These are phyloP conservation scores for Lycium ferocissimum DNA, from an alignment of 257 asterid genomes.

Conservation along the genomic window DNA sequence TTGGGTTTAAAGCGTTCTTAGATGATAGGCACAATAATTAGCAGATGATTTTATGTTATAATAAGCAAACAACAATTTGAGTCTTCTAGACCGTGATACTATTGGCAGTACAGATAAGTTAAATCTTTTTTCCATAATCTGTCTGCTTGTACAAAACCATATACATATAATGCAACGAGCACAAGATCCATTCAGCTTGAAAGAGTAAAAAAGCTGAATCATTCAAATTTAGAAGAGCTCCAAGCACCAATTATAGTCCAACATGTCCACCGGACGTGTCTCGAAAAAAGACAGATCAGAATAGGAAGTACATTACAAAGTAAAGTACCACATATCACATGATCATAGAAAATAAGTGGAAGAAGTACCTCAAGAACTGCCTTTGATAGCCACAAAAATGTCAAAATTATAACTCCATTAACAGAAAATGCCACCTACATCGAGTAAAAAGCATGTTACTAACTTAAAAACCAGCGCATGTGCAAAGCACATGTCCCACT, in stretches of 20 bases:
- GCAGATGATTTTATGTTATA: not conserved
- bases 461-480: not conserved
- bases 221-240: constrained; percentile 7
- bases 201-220: constrained; percentile 23
- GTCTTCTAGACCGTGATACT: constrained; percentile 24
- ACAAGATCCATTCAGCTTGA: constrained; percentile 15
- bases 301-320: not conserved
- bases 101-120: not conserved
- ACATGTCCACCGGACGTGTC: not conserved
- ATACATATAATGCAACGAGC: not conserved
- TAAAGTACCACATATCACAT: not conserved
- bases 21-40: not conserved
- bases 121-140: not conserved
- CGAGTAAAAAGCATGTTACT: constrained; percentile 28
- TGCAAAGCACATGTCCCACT: constrained; percentile 18
- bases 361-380: constrained; percentile 81
- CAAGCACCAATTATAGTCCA: not conserved
- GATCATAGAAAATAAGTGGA: constrained; percentile 15
- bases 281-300: not conserved
- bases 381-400: constrained; percentile 89
- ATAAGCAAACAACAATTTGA: constrained; percentile 12
- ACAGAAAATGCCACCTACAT: constrained; percentile 91
- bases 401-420: constrained; percentile 75
- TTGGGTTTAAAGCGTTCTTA: not conserved
- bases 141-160: not conserved